Evolutionary conservation across 495 filamentous ascomycete species (phyloP).

Genomic region (Penicillium arizonense): DNA sequence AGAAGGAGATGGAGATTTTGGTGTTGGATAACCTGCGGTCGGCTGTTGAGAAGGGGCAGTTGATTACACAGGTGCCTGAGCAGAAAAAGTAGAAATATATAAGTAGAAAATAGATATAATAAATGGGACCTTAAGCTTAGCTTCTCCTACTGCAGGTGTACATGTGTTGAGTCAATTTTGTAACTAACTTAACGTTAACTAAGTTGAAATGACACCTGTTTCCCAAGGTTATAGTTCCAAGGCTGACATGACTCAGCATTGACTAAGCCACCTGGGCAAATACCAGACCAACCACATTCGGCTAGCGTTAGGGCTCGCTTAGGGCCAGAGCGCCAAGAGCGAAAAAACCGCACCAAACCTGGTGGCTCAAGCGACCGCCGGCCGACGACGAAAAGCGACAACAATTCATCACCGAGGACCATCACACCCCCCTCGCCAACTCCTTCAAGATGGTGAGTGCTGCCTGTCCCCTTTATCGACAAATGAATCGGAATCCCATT

Average conservation of each 20-base stretch:
- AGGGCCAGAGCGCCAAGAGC: slow-evolving; percentile 45
- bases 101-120: slow-evolving; percentile 1
- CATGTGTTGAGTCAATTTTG: neutral
- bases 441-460: slow-evolving; percentile 57
- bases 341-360: slow-evolving; percentile 44
- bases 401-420: slow-evolving; percentile 48
- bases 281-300: slow-evolving; percentile 4
- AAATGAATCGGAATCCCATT: slow-evolving; percentile 11
- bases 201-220: neutral
- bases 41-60: slow-evolving; percentile 60
- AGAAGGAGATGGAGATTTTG: slow-evolving; percentile 77
- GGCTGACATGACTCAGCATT: neutral
- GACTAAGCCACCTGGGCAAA: neutral
- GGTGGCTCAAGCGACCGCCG: slow-evolving; percentile 32
- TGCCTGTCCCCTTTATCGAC: slow-evolving; percentile 16
- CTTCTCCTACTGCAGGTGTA: no score
- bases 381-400: slow-evolving; percentile 47
- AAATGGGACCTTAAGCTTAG: neutral
- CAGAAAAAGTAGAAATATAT: slow-evolving; percentile 42
- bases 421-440: slow-evolving; percentile 46
- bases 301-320: slow-evolving; percentile 51
- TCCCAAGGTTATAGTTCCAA: neutral
- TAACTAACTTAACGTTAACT: no score
- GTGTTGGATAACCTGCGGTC: slow-evolving; percentile 64
- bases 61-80: slow-evolving; percentile 71